These are phyloP conservation scores for Cordyceps cateniannulata DNA, from an alignment of 2,329 filamentous ascomycete genomes.

Conservation along the genomic window DNA sequence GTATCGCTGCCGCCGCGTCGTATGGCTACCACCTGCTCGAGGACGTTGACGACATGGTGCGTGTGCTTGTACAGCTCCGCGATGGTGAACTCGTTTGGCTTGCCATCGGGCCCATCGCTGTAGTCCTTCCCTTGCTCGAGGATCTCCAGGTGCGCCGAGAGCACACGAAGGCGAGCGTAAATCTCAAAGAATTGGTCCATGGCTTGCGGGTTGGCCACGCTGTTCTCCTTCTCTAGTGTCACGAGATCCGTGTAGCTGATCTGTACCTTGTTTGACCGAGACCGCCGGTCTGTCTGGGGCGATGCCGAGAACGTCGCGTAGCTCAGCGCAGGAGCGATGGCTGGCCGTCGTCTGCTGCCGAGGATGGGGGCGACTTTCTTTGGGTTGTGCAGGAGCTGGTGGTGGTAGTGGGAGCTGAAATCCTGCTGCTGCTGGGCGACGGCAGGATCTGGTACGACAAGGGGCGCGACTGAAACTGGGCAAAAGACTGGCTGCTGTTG, in stretches of 20 bases:
- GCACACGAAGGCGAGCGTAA: slow-evolving; percentile 31
- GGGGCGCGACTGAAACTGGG: neutral
- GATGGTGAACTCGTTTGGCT: slow-evolving; percentile 29
- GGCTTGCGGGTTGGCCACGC: slow-evolving; percentile 20
- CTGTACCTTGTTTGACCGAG: neutral
- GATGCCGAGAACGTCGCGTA: neutral
- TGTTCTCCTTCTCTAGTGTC: slow-evolving; percentile 15
- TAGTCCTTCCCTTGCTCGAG: slow-evolving; percentile 16
- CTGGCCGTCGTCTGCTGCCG: neutral
- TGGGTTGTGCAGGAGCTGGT: neutral
- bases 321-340: neutral
- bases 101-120: slow-evolving; percentile 18
- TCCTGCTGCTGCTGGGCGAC: neutral
- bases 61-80: slow-evolving; percentile 36
- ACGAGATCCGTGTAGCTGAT: neutral
- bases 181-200: slow-evolving; percentile 34
- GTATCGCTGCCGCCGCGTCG: neutral
- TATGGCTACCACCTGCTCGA: slow-evolving; percentile 10
- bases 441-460: slow-evolving; percentile 1
- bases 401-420: neutral
- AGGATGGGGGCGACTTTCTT: neutral
- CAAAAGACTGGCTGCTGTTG: neutral
- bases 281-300: neutral
- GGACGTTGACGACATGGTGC: slow-evolving; percentile 17
- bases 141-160: slow-evolving; percentile 27